These are phyloP conservation scores for Saitozyma podzolica DNA, from an alignment of 768 basidiomycete species.

Conservation along the genomic window DNA sequence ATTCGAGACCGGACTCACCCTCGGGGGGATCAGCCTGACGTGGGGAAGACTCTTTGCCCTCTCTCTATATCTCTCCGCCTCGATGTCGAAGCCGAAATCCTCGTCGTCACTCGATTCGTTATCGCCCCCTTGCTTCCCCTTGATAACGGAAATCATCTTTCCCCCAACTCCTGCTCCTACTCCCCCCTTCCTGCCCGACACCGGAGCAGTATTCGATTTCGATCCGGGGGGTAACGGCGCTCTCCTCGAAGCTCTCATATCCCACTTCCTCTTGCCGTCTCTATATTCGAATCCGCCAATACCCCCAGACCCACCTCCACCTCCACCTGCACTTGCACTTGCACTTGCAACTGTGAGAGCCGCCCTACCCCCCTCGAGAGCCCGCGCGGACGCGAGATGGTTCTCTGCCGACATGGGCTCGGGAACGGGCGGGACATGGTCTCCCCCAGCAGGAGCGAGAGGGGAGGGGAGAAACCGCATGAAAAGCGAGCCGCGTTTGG, in stretches of 20 bases:
- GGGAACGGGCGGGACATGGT: too few species aligned
- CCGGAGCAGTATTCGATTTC: too few species aligned
- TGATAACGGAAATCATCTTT: background rate
- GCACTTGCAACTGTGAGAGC: background rate
- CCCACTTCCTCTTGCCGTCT: too few species aligned
- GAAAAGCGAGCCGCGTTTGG: too few species aligned
- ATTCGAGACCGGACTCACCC: conserved; percentile 19
- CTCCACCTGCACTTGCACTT: background rate
- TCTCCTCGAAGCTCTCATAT: too few species aligned
- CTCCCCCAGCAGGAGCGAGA: too few species aligned
- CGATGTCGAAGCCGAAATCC: conserved; percentile 7
- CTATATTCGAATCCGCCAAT: background rate
- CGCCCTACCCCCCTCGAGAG: background rate
- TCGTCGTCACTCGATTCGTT: conserved; percentile 10
- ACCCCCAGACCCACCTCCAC: background rate
- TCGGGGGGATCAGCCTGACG: conserved; percentile 42
- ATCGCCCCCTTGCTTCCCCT: conserved; percentile 1
- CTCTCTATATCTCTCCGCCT: conserved; percentile 30
- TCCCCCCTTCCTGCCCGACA: too few species aligned
- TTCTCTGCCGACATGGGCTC: too few species aligned
- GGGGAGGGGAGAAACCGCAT: too few species aligned
- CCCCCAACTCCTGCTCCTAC: too few species aligned
- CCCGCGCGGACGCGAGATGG: too few species aligned
- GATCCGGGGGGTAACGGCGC: too few species aligned
- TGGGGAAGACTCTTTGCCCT: conserved; percentile 29